phyloP scores from a whole-genome alignment of 2,329 filamentous ascomycete species.

The Beauveria medogensis region DNA sequence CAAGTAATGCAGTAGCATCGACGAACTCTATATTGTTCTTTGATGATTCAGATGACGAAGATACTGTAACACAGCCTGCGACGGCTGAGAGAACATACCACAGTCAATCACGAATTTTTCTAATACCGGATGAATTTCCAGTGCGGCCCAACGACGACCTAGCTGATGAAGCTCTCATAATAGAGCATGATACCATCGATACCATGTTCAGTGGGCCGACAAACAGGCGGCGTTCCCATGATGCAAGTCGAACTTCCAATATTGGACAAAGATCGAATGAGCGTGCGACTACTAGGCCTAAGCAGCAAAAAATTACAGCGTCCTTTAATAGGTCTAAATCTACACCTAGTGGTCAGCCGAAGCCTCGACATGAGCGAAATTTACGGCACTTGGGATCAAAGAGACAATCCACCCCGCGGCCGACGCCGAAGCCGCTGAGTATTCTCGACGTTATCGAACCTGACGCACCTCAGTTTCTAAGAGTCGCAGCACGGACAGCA shows the following conservation, averaged over 20 bases:
- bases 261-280: slow-evolving; percentile 12
- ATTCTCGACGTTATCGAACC: slow-evolving; percentile 52
- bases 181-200: slow-evolving; percentile 47
- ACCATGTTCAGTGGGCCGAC: slow-evolving; percentile 39
- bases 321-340: background rate
- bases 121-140: slow-evolving; percentile 12
- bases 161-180: slow-evolving; percentile 26
- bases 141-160: slow-evolving; percentile 8
- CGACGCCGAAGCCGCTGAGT: slow-evolving; percentile 39
- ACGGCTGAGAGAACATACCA: slow-evolving; percentile 19
- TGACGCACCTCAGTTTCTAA: slow-evolving; percentile 49
- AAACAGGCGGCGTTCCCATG: slow-evolving; percentile 24
- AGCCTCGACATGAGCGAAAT: background rate
- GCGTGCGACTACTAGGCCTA: background rate
- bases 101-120: slow-evolving; percentile 20
- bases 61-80: slow-evolving; percentile 14
- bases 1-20: slow-evolving; percentile 18
- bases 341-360: background rate
- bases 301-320: slow-evolving; percentile 5
- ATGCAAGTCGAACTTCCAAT: slow-evolving; percentile 11
- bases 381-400: slow-evolving; percentile 4
- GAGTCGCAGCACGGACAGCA: slow-evolving; percentile 52
- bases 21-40: slow-evolving; percentile 30
- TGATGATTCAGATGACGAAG: slow-evolving; percentile 39
- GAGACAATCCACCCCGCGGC: slow-evolving; percentile 6